Percentiles rank a stretch among this genome's conserved stretches.
These are phyloP conservation scores for Picea mariana DNA, from an alignment of 83 land plant genomes.

Conservation along the genomic window DNA sequence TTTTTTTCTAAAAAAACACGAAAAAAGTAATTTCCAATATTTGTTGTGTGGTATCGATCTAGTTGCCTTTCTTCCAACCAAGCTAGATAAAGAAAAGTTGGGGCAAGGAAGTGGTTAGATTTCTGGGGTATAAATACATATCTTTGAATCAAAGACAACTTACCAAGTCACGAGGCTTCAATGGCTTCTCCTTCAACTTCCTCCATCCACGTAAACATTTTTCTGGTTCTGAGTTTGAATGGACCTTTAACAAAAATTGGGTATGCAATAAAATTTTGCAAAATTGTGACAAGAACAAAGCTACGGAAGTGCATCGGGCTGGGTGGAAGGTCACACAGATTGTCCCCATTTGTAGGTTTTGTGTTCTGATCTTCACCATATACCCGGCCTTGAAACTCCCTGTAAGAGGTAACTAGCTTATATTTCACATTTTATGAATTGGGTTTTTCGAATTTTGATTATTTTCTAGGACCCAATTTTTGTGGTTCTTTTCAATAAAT, in stretches of 20 bases:
- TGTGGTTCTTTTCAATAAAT: background rate
- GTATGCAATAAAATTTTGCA: background rate
- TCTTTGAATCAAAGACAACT: no score
- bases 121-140: no score
- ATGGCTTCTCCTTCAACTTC: background rate
- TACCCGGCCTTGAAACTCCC: slow-evolving; percentile 39
- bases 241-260: background rate
- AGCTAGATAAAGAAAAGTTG: no score
- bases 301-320: slow-evolving; percentile 48
- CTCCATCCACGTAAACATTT: background rate
- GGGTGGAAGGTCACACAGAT: slow-evolving; percentile 49
- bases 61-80: no score
- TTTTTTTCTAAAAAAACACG: no score
- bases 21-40: no score
- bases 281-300: slow-evolving; percentile 16
- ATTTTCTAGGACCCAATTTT: background rate
- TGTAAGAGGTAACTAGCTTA: slow-evolving; percentile 39
- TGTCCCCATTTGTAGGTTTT: slow-evolving; percentile 50
- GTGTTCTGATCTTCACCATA: slow-evolving; percentile 52
- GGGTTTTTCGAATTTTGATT: background rate
- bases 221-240: background rate
- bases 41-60: no score
- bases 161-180: no score
- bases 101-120: no score
- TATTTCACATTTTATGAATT: background rate